A percentile compares a stretch with the other conserved stretches of the same genome.
These are phyloP conservation scores for Kodamaea derodonti DNA, from an alignment of 1,139 yeast genomes.

Conservation along the genomic window DNA sequence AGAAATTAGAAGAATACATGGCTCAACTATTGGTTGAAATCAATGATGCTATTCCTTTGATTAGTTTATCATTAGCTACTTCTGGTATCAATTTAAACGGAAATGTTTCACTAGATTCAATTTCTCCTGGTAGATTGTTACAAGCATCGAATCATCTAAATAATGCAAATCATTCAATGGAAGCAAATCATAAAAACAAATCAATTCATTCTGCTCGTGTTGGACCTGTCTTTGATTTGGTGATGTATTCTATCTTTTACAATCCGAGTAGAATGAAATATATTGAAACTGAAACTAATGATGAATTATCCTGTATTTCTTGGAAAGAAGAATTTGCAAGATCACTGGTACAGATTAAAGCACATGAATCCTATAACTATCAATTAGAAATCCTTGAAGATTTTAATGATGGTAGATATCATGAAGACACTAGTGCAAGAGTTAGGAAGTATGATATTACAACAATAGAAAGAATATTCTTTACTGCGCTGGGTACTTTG, in stretches of 20 bases:
- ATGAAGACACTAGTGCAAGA: conserved; percentile 48
- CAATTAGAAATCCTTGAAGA: conserved; percentile 51
- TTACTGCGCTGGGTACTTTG: conserved; percentile 69
- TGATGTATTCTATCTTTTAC: conserved; percentile 62
- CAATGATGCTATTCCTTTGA: conserved; percentile 67
- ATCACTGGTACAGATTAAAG: conserved; percentile 40
- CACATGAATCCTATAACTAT: conserved; percentile 33
- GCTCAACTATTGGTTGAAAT: conserved; percentile 47
- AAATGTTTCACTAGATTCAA: conserved; percentile 41
- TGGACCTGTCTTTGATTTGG: conserved; percentile 62
- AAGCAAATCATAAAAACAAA: conserved; percentile 1
- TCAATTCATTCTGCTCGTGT: conserved; percentile 24
- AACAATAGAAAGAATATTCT: conserved; percentile 54
- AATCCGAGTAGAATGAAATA: conserved; percentile 48
- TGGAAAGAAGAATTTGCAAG: conserved; percentile 78
- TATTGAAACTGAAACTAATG: conserved; percentile 23
- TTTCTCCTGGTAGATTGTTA: conserved; percentile 64
- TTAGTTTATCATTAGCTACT: conserved; percentile 64
- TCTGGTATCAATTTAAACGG: conserved; percentile 64
- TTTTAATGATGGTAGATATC: conserved; percentile 73
- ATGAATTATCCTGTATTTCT: conserved; percentile 39
- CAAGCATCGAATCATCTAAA: conserved; percentile 56
- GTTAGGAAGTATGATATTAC: conserved; percentile 34
- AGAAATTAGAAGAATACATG: conserved; percentile 49
- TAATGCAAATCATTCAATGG: conserved; percentile 18